Evolutionary conservation across 2,329 filamentous ascomycete species (phyloP).

Genomic region (Rhynchosporium agropyri): DNA sequence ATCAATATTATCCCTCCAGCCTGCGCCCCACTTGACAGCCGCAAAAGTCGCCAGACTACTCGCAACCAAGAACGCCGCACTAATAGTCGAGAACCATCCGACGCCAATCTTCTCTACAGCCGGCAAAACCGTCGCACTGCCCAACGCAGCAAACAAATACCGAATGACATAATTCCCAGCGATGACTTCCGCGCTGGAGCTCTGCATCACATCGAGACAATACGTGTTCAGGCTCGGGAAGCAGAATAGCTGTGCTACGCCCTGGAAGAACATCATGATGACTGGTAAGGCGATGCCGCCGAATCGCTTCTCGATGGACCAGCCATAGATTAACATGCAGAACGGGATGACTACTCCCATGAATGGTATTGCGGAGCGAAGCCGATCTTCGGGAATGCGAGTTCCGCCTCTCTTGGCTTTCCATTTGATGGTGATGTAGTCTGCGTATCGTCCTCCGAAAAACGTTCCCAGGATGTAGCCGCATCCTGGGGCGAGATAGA

Average conservation of each 20-base stretch:
- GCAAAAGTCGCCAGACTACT: slow-evolving; percentile 32
- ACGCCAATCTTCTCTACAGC: slow-evolving; percentile 75
- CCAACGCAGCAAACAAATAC: slow-evolving; percentile 73
- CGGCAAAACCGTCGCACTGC: slow-evolving; percentile 72
- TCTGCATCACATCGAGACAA: slow-evolving; percentile 80
- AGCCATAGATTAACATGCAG: slow-evolving; percentile 71
- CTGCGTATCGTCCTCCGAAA: slow-evolving; percentile 72
- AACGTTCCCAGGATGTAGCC: slow-evolving; percentile 72
- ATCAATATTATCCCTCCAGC: slow-evolving; percentile 53
- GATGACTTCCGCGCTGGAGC: slow-evolving; percentile 70
- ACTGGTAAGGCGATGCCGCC: slow-evolving; percentile 64
- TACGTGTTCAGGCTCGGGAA: slow-evolving; percentile 79
- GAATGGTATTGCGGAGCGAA: slow-evolving; percentile 61
- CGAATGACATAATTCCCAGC: slow-evolving; percentile 80
- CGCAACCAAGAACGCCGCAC: slow-evolving; percentile 56
- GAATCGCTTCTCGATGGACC: slow-evolving; percentile 54
- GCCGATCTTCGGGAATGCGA: slow-evolving; percentile 69
- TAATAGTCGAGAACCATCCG: slow-evolving; percentile 79
- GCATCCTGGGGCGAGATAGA: slow-evolving; percentile 73
- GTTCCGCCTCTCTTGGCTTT: slow-evolving; percentile 59
- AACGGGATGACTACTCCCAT: slow-evolving; percentile 60
- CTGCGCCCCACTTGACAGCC: slow-evolving; percentile 36
- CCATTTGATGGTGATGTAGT: slow-evolving; percentile 66
- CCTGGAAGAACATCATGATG: slow-evolving; percentile 74
- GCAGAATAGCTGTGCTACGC: slow-evolving; percentile 73